phyloP scores from a whole-genome alignment of 2,329 filamentous ascomycete species.

The Neofusicoccum kwambonambiense region DNA sequence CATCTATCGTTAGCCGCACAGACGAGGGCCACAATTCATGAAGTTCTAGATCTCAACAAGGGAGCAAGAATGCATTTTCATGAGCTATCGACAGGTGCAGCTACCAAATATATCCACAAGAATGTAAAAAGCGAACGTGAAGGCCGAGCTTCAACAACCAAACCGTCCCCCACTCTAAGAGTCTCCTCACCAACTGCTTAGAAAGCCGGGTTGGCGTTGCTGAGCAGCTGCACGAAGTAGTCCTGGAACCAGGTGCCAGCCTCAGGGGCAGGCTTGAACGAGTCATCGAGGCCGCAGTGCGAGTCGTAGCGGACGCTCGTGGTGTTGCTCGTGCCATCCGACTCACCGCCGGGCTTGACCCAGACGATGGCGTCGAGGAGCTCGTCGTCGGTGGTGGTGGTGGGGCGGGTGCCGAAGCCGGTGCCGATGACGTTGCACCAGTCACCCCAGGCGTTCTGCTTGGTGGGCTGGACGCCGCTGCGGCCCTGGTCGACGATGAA shows the following conservation, averaged over 20 bases:
- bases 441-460: constrained; percentile 59
- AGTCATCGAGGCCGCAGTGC: constrained; percentile 54
- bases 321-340: constrained; percentile 46
- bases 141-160: background rate
- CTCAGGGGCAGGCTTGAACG: constrained; percentile 65
- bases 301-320: constrained; percentile 53
- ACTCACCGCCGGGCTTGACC: constrained; percentile 65
- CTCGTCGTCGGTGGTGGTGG: constrained; percentile 58
- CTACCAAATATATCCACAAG: background rate
- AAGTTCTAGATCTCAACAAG: background rate
- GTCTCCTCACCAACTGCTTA: background rate
- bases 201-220: constrained; percentile 33
- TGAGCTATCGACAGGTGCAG: background rate
- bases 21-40: background rate
- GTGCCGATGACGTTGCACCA: constrained; percentile 67
- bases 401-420: constrained; percentile 65
- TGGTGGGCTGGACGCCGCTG: constrained; percentile 61
- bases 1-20: background rate
- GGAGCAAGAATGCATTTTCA: background rate
- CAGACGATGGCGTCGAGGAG: constrained; percentile 67
- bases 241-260: constrained; percentile 66
- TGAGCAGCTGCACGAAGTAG: constrained; percentile 37
- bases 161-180: background rate
- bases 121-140: background rate
- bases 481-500: constrained; percentile 58